Conservation (phyloP, 2,329 filamentous ascomycete species). For the Westerdykella aurantiaca region DNA sequence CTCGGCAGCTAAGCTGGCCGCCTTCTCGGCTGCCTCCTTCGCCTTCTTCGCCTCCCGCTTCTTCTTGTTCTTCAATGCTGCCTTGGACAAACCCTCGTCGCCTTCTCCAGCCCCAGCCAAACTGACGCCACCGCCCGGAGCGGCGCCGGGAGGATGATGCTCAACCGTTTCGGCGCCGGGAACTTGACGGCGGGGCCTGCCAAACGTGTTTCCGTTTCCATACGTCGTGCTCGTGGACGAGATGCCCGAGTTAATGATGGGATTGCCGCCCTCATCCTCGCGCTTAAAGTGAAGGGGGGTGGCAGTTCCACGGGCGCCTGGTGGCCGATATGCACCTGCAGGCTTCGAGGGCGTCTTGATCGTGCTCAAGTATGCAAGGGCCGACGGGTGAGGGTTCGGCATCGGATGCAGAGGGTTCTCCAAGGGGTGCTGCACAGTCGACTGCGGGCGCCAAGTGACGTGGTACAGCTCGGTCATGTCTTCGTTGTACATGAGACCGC, state of each 20-base stretch:
- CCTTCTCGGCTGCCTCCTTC: conserved; percentile 64
- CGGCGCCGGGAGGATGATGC: conserved; percentile 61
- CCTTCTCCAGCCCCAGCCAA: conserved; percentile 60
- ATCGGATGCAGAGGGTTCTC: conserved; percentile 68
- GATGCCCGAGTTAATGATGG: conserved; percentile 75
- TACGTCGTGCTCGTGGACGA: conserved; percentile 51
- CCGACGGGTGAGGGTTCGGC: conserved; percentile 76
- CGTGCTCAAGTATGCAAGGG: conserved; percentile 71
- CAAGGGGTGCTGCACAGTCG: conserved; percentile 53
- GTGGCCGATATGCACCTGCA: conserved; percentile 92
- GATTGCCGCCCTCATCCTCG: conserved; percentile 91
- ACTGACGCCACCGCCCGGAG: conserved; percentile 60
- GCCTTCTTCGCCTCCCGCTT: conserved; percentile 91
- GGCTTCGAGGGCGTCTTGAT: conserved; percentile 95
- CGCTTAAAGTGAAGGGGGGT: conserved; percentile 95
- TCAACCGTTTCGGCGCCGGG: conserved; percentile 76
- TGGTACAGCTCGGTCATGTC: conserved; percentile 94
- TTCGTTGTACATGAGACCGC: conserved; percentile 87
- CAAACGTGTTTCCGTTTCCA: conserved; percentile 66
- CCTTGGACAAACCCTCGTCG: conserved; percentile 73
- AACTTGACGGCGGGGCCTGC: conserved; percentile 66
- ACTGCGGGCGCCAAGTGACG: conserved; percentile 75
- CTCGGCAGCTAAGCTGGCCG: conserved; percentile 28
- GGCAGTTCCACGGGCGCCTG: conserved; percentile 79
- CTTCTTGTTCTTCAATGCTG: conserved; percentile 95